These are phyloP conservation scores for Xerocomellus intermedius DNA, from an alignment of 768 basidiomycete genomes.

Conservation along the genomic window DNA sequence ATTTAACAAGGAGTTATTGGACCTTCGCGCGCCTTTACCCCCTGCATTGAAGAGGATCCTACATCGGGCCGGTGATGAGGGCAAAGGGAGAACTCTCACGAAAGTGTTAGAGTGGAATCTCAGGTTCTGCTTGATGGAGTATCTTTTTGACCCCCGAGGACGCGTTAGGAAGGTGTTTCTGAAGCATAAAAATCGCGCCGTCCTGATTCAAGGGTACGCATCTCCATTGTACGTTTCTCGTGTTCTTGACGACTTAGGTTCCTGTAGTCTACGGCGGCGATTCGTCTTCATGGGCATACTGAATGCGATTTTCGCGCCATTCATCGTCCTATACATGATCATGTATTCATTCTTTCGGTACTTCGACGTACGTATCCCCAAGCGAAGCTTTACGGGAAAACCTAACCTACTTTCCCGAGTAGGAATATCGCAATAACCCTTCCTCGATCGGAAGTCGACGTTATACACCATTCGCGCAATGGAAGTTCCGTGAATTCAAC, in stretches of 20 bases:
- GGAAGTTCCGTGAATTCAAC: constrained; percentile 99
- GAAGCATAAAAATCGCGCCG: constrained; percentile 75
- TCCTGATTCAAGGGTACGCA: constrained; percentile 80
- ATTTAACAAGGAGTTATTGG: constrained; percentile 94
- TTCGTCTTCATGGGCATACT: constrained; percentile 97
- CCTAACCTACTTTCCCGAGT: neutral
- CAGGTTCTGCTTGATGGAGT: constrained; percentile 92
- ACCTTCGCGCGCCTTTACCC: constrained; percentile 83
- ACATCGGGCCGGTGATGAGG: constrained; percentile 43
- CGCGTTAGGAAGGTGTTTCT: constrained; percentile 89
- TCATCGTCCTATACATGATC: constrained; percentile 93
- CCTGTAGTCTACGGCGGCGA: constrained; percentile 66
- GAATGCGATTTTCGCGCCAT: constrained; percentile 94
- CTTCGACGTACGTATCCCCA: constrained; percentile 72
- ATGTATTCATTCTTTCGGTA: constrained; percentile 99
- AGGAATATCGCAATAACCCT: constrained; percentile 99
- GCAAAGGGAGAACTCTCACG: constrained; percentile 79
- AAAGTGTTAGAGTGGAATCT: constrained; percentile 97
- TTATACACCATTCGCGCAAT: constrained; percentile 93
- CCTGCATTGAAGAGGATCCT: constrained; percentile 50
- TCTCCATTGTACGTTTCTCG: neutral
- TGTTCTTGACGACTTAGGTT: constrained; percentile 1
- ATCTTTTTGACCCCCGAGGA: constrained; percentile 88
- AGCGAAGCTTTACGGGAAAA: neutral
- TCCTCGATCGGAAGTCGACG: constrained; percentile 89